Percentiles rank a stretch among this genome's conserved stretches.
These are phyloP conservation scores for Phenoliferia sp. DNA, from an alignment of 1,284 basidiomycete genomes.

Conservation along the genomic window DNA sequence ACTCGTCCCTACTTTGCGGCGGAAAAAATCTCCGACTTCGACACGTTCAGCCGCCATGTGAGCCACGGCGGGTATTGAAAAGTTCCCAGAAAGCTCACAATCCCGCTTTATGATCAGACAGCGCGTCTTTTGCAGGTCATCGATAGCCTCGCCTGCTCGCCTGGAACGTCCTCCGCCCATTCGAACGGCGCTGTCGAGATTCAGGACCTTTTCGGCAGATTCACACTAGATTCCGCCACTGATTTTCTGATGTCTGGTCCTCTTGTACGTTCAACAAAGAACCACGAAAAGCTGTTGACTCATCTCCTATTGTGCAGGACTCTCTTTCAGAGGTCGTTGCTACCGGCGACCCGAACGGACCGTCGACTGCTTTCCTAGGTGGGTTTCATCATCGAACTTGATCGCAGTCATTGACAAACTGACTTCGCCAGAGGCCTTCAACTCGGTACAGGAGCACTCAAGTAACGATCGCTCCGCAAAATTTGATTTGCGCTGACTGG, in stretches of 20 bases:
- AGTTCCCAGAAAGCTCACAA: background rate
- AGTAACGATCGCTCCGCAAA: no score
- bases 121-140: conserved; percentile 52
- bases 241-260: conserved; percentile 49
- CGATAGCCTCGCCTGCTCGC: background rate
- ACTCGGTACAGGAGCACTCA: conserved; percentile 1
- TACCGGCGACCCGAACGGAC: background rate
- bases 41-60: conserved; percentile 52
- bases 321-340: background rate
- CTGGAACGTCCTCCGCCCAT: background rate
- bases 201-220: conserved; percentile 63
- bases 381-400: background rate
- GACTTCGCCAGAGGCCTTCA: conserved; percentile 3
- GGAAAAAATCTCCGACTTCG: conserved; percentile 63
- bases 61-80: background rate
- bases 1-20: conserved; percentile 67
- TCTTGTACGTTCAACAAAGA: background rate
- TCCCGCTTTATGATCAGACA: conserved; percentile 44
- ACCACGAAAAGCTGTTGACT: background rate
- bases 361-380: conserved; percentile 1
- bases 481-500: no score
- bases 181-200: conserved; percentile 47
- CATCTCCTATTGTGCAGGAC: background rate
- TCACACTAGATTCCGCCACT: conserved; percentile 63
- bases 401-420: background rate